A percentile compares a stretch with the other conserved stretches of the same genome.
These are phyloP conservation scores for Myxozyma neotropica DNA, from an alignment of 805 yeast genomes.

Conservation along the genomic window DNA sequence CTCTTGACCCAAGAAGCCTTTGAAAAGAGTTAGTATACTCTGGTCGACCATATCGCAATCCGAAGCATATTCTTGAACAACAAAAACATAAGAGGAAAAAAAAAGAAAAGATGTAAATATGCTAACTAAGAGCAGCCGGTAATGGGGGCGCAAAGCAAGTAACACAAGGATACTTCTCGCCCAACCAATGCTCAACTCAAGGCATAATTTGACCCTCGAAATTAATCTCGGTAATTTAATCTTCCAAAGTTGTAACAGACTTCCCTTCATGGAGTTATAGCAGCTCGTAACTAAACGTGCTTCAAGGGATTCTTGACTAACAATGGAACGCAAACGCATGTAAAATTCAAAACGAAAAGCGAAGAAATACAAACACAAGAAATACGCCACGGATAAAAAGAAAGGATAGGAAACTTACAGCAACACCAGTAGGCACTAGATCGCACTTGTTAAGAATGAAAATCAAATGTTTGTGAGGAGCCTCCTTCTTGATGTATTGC, in stretches of 20 bases:
- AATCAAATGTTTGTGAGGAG: constrained; percentile 94
- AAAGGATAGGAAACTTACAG: constrained; percentile 69
- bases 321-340: constrained; percentile 59
- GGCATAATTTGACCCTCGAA: constrained; percentile 54
- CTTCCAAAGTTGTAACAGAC: constrained; percentile 99
- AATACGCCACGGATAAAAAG: background rate
- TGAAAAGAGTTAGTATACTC: constrained; percentile 5
- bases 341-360: background rate
- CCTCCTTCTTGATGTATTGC: constrained; percentile 87
- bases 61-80: constrained; percentile 42
- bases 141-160: constrained; percentile 27
- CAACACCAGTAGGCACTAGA: constrained; percentile 98
- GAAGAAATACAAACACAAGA: constrained; percentile 24
- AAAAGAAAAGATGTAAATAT: constrained; percentile 60
- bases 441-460: constrained; percentile 96
- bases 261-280: constrained; percentile 51
- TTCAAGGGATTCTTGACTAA: constrained; percentile 49
- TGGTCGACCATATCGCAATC: background rate
- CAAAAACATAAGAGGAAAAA: constrained; percentile 20
- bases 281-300: constrained; percentile 12
- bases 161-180: constrained; percentile 39
- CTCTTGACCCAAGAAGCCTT: constrained; percentile 99
- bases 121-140: constrained; percentile 78
- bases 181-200: constrained; percentile 72
- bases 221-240: constrained; percentile 52